Base-by-base conservation (phyloP, 2,329 filamentous ascomycete genomes). In the Aureobasidium zeae region DNA sequence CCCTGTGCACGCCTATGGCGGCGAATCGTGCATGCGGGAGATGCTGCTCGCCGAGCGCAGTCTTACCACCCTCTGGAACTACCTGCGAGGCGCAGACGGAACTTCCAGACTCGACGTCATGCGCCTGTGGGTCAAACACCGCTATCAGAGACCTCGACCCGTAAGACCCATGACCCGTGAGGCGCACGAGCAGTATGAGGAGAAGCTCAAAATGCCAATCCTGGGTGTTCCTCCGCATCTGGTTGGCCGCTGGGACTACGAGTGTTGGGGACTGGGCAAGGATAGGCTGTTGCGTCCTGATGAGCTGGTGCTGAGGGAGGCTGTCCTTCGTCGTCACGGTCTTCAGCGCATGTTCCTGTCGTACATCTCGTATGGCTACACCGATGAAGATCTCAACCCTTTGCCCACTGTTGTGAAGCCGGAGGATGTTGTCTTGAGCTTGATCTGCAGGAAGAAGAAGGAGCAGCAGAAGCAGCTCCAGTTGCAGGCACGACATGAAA, bases 281-380 rank as follows among this genome's bases (percentile, higher is more conserved):
- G 34, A 53, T 46, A 13, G 51, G 52, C 66, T 84, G 48, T 48
- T 70, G 29, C 63, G 73, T 0, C 72, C 74, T 0, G 79, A 83
- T 49, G 69, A 78, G 58, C 61, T 80, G 22, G 60, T 85, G 16
- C 61, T 75, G 30, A 54, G 65, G 10, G 81, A 86, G 54, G 63
- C 70, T 0, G 58, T 71, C 0, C 62, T 68, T 12, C 63, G 81
- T 12, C 57, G 66, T 0, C 55, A 83, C 24, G 50, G 68, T 16
- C 57, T 84, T n/a, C 66, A 78, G 44, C 48, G 64, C 10, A 67
- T 73, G 52, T 65, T 79, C 34, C 52, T 70, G 11, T 64, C 71
- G 46, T 79, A 83, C 69, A 66, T 79, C 51, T 49, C 74, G 12
- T 84, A 74, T 67, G 82, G 83, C 1, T 73, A 73, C 55, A 63